Evolutionary conservation across 2,329 filamentous ascomycete species (phyloP), one percentile per base, ranked within the genome.

Genomic region (Aureobasidium sp.): DNA sequence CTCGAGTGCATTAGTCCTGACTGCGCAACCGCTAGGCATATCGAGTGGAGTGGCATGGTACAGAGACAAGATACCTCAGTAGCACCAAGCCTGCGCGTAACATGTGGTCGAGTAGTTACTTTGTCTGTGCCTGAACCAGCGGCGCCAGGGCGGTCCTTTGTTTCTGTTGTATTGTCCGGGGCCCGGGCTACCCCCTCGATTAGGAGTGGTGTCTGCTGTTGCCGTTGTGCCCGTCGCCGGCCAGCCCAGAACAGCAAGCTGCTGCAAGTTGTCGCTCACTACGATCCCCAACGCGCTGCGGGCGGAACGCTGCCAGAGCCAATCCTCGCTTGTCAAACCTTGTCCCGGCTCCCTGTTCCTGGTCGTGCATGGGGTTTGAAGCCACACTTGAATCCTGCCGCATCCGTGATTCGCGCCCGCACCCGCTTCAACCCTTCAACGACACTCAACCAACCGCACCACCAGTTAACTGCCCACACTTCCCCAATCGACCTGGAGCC

Each of bases 391-490:
- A 59, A 62, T 62, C 60, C 60, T 62, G 60, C 60, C 60, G 61
- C 46, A 60, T 63, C 61, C 61, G 52, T 63, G 52, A 63, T 52
- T 60, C 46, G 62, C 62, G 56, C 52, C 44, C 53, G 44, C 61
- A 47, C 61, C 61, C 61, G 61, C 62, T 63, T 63, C 62, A 63
- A 63, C 62, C 55, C 47, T 62, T 63, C 62, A 59, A 63, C 62
- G 48, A 59, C 62, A 39, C 34, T 53, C 44, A 47, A 57, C 56
- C 55, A 60, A 53, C 62, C 50, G 41, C 48, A 51, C 60, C 60
- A 55, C 60, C 60, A 53, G 43, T 47, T 60, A 60, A 60, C 53
- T 43, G 51, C 41, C 60, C 51, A 55, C 53, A 46, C 41, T 48
- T 51, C 44, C 53, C 53, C 62, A 52, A 59, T 52, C 34, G 46